Percentiles rank a stretch among this genome's conserved stretches.
Evolutionary conservation across 192 early-diverging fungal species (phyloP).

Genomic region (Cetraspora pellucida): DNA sequence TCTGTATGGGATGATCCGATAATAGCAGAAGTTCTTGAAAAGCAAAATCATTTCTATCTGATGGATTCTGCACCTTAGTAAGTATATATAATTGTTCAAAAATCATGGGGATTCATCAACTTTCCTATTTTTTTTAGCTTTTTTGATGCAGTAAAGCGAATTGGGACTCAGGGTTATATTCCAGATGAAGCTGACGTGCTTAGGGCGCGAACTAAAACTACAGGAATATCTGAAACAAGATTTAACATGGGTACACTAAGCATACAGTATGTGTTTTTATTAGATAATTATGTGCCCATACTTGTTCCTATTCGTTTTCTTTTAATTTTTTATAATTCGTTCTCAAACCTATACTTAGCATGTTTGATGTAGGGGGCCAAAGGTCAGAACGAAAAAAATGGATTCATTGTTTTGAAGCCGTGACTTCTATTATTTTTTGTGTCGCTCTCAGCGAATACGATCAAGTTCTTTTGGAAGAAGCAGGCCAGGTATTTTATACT

Average conservation of each 20-base stretch:
- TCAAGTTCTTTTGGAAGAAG: conserved; percentile 87
- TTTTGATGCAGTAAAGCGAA: conserved; percentile 86
- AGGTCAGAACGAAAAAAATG: conserved; percentile 83
- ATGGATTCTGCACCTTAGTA: conserved; percentile 93
- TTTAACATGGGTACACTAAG: conserved; percentile 89
- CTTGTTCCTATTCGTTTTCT: too few relatives aligned
- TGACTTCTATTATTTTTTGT: conserved; percentile 92
- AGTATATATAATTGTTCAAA: conserved; percentile 34
- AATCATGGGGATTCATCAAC: too few relatives aligned
- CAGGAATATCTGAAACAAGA: conserved; percentile 93
- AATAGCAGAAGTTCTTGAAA: conserved; percentile 64
- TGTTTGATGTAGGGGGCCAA: conserved; percentile 90
- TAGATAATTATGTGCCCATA: too few relatives aligned
- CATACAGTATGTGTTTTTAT: conserved; percentile 73
- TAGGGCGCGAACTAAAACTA: conserved; percentile 96
- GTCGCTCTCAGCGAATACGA: conserved; percentile 93
- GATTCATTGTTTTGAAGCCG: conserved; percentile 86
- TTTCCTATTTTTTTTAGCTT: conserved; percentile 58
- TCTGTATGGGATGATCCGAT: conserved; percentile 73
- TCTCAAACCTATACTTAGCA: conserved; percentile 44
- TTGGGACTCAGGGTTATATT: conserved; percentile 79
- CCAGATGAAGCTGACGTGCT: conserved; percentile 95
- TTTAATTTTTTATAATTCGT: too few relatives aligned
- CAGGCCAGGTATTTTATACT: conserved; percentile 57
- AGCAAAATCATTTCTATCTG: conserved; percentile 82